Base-by-base conservation (phyloP, 352 stramenopile species). In the Phytophthora fragariae region DNA sequence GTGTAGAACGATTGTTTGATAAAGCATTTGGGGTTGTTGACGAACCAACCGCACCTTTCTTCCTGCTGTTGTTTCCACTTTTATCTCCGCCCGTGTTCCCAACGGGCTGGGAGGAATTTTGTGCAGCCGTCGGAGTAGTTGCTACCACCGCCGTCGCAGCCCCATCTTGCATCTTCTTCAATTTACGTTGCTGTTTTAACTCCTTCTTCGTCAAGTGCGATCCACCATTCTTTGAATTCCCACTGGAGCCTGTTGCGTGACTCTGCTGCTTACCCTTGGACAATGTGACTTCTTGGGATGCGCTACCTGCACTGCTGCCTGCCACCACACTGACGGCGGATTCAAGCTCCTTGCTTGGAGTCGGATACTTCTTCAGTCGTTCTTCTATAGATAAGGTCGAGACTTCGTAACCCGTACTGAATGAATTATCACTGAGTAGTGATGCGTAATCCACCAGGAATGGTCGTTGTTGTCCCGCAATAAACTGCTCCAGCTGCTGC, bases 361-460 rank as follows among this genome's bases (percentile, higher is more conserved):
- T 65, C 33, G 76, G 72, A 59, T 83, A 83, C 27, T 79, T 81
- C 58, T 81, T 83, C 21, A 96, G 68, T 8, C 89, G 79, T 61
- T 93, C 83, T 8, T 83, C 77, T 14, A 94, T 80, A 0, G 87
- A 88, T 1, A 92, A 57, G 1, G 83, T 91, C 3, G 86, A 92
- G 1, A 89, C 74, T 68, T 93, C 75, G 62, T 92, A 97, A 0
- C 87, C 90, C 1, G 86, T 94, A 63, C 86, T 96, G 71, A 86
- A 96, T 29, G 82, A 83, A 54, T 96, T 97, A 57, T 97, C 90
- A 56, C 71, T 84, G 6, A 97, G 65, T 17, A 93, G 79, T 41
- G 81, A 79, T 5, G 84, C 66, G 57, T 93, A 94, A 65, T 95
- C 83, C 11, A 97, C 60, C 50, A 97, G 60, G 59, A 97, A 95